Evolutionary conservation across 108 stramenopile genomes (phyloP), one percentile per base, ranked within the genome.

Genomic region (Skeletonema potamos): DNA sequence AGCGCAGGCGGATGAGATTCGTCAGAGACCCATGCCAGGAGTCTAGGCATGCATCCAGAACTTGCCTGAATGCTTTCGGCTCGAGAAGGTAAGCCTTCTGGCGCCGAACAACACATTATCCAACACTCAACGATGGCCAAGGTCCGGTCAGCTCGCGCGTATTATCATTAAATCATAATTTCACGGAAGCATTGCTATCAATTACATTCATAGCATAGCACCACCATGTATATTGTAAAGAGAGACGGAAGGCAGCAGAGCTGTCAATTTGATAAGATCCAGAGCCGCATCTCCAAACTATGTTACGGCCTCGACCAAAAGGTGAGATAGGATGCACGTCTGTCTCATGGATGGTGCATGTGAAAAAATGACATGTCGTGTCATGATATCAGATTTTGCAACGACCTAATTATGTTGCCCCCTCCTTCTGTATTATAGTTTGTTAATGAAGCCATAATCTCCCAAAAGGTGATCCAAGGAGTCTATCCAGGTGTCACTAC

Each of bases 401-500:
- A 22, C 22, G 66, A 61, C 26, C 58, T 20, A n/a, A n/a, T n/a
- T 0, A 2, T 27, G 37, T 26, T 36, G 8, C 39, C 0, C 64
- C 4, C 41, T n/a, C 28, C 54, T 28, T 26, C 28, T 64, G 11
- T 59, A 29, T 34, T 57, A 4, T 60, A 96, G 95, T 92, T 92
- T 76, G 92, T 96, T 51, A 93, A 96, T 77, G 92, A 96, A 29
- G 89, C 92, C 17, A 46, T 89, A 48, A 87, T 99, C 64, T 91
- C 99, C 13, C 98, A 98, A 84, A 99, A 99, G 86, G 99, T 99
- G 18, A 94, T 99, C 72, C 97, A 98, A 68, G 99, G 99, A 62
- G 95, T 99, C 33, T 99, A 99, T 82, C 93, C 96, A 17, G 99
- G 98, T 46, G 98, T 99, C 7, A 96, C 97, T 11, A 99, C 99